Evolutionary conservation across 208 protist genomes (phyloP), one percentile per base, ranked within the genome.

Genomic region (Trypanosoma caninum): DNA sequence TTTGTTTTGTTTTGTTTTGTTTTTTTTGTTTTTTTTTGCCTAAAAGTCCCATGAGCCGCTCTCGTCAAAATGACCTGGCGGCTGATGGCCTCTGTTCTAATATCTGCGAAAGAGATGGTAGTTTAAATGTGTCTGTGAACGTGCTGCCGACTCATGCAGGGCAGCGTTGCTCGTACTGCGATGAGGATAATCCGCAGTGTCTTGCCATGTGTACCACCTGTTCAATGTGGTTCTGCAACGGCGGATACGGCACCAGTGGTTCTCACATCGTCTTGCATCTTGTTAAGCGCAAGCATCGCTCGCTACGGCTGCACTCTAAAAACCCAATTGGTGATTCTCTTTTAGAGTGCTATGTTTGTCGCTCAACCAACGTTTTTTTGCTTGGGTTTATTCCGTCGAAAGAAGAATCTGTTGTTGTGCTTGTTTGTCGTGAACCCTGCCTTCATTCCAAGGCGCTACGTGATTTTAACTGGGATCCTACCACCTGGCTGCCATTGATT

Each of bases 321-420:
- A 79, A 72, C 22, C 78, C 73, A 14, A 70, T 98, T n/a, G 93
- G 94, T 53, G 96, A 97, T 35, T 90, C 87, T 5, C 59, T 74
- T 25, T 58, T 98, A 9, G 95, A 98, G 72, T 98, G 97, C 74
- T 98, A 97, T 70, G 91, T 95, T 58, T 98, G 96, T 65, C 82
- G 79, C 9, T 91, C 72, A 23, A 69, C 69, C 23, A 98, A 98
- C 57, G 69, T 97, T 2, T 98, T 98, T 75, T 59, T 95, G 3
- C 66, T 98, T 0, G 96, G 96, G 6, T 98, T 95, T 66, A 91
- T 98, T n/a, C 89, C 94, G 1, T 80, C 93, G 16, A 98, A 97
- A 65, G 68, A 61, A 2, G 97, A 98, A 37, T 80, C 74, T 3
- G 85, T 98, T 22, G 96, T 98, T 5, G 84, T 98, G 5, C 59